Conservation (phyloP, 1,284 basidiomycete genomes). For the Filobasidium uniguttulatum region DNA sequence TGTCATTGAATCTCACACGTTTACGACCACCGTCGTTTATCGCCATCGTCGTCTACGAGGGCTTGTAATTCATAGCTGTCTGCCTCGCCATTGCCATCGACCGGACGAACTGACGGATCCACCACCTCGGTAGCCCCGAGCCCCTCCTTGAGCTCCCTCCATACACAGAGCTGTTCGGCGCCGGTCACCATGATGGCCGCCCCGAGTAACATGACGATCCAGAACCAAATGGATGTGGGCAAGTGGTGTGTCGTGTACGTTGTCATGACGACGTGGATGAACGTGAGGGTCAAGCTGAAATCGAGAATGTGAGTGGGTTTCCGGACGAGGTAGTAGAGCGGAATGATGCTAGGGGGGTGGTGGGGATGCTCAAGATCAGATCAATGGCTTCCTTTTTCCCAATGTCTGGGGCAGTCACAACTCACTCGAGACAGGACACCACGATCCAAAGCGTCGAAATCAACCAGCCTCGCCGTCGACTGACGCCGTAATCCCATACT, state of each 20-base stretch:
- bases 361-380: background rate
- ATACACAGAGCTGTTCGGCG: slow-evolving; percentile 83
- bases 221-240: slow-evolving; percentile 81
- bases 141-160: slow-evolving; percentile 80
- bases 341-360: slow-evolving; percentile 52
- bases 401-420: slow-evolving; percentile 15
- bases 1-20: no score
- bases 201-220: slow-evolving; percentile 60
- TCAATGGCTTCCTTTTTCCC: background rate
- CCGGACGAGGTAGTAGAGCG: slow-evolving; percentile 72
- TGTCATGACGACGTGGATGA: slow-evolving; percentile 80
- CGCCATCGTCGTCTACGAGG: no score
- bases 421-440: slow-evolving; percentile 66
- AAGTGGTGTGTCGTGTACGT: slow-evolving; percentile 72
- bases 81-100: no score
- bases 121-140: no score
- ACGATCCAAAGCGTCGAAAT: slow-evolving; percentile 69
- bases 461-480: slow-evolving; percentile 70
- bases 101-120: no score
- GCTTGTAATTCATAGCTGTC: no score
- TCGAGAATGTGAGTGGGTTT: slow-evolving; percentile 88
- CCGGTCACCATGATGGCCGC: slow-evolving; percentile 60
- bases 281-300: slow-evolving; percentile 75
- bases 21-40: no score
- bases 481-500: slow-evolving; percentile 43